These are phyloP conservation scores for Penicillium psychrosexuale DNA, from an alignment of 2,329 filamentous ascomycete species.

Conservation along the genomic window DNA sequence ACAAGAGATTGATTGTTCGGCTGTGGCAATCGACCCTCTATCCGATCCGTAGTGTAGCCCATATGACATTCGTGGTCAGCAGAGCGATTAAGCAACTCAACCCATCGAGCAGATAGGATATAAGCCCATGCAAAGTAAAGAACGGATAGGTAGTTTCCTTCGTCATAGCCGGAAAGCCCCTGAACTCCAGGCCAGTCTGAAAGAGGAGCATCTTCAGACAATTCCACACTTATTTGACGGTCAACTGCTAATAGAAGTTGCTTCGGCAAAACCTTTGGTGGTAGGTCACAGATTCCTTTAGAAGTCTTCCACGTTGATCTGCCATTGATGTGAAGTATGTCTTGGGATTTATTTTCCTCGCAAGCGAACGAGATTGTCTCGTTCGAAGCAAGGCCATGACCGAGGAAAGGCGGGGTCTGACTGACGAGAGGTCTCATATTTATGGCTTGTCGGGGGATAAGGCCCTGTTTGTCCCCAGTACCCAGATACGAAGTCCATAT, in stretches of 20 bases:
- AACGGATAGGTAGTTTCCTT: too few species aligned
- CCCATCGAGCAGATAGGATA: conserved; percentile 25
- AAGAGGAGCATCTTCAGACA: conserved; percentile 5
- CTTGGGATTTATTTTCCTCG: conserved; percentile 13
- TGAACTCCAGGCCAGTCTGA: conserved; percentile 19
- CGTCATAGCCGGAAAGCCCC: conserved; percentile 2
- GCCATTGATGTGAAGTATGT: conserved; percentile 15
- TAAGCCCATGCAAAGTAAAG: conserved; percentile 21
- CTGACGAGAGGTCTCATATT: conserved; percentile 14
- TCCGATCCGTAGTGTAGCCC: background rate
- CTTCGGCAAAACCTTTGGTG: conserved; percentile 14
- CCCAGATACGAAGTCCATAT: conserved; percentile 19
- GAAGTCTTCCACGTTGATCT: conserved; percentile 22
- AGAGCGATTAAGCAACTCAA: conserved; percentile 20
- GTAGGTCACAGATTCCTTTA: conserved; percentile 11
- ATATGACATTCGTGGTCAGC: conserved; percentile 15
- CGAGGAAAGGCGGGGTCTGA: conserved; percentile 19
- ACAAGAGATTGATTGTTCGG: background rate
- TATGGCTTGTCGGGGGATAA: conserved; percentile 13
- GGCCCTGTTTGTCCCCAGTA: conserved; percentile 3
- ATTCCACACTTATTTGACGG: background rate
- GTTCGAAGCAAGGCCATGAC: conserved; percentile 6
- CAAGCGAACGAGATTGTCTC: conserved; percentile 17
- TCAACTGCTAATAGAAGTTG: conserved; percentile 7
- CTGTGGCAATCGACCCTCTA: background rate